phyloP scores from a whole-genome alignment of 352 stramenopile species.

The Plasmopara viticola region DNA sequence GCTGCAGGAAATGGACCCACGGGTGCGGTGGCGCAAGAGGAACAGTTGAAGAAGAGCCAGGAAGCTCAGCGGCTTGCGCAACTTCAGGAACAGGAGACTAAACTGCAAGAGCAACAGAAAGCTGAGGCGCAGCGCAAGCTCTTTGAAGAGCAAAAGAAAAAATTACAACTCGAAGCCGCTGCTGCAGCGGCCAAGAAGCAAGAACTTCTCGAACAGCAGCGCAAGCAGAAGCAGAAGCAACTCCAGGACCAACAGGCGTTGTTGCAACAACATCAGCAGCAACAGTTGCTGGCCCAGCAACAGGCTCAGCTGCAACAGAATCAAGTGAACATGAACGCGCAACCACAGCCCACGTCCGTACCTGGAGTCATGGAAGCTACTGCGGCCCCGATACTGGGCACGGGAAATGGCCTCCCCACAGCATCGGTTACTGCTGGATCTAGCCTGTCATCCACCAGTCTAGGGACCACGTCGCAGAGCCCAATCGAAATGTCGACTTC shows the following conservation, averaged over 20 bases:
- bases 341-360: slow-evolving; percentile 13
- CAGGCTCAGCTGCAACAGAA: slow-evolving; percentile 44
- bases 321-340: slow-evolving; percentile 28
- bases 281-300: slow-evolving; percentile 30
- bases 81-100: slow-evolving; percentile 65
- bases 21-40: slow-evolving; percentile 30
- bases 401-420: slow-evolving; percentile 9
- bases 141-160: slow-evolving; percentile 66
- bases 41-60: slow-evolving; percentile 62
- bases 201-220: slow-evolving; percentile 43
- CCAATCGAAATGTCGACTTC: slow-evolving; percentile 41
- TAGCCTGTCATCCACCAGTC: slow-evolving; percentile 15
- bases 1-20: slow-evolving; percentile 10
- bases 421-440: slow-evolving; percentile 5
- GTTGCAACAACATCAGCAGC: slow-evolving; percentile 41
- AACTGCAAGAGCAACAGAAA: slow-evolving; percentile 59
- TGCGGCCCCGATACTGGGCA: slow-evolving; percentile 5
- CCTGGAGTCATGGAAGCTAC: slow-evolving; percentile 7
- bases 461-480: slow-evolving; percentile 35
- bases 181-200: slow-evolving; percentile 55
- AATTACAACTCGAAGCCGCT: slow-evolving; percentile 57
- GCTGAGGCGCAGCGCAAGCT: slow-evolving; percentile 56
- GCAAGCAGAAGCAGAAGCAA: slow-evolving; percentile 56
- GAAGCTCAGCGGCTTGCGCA: slow-evolving; percentile 48
- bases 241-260: slow-evolving; percentile 47